Conservation (phyloP, 495 filamentous ascomycete genomes). For the Penicillium pancosmium region DNA sequence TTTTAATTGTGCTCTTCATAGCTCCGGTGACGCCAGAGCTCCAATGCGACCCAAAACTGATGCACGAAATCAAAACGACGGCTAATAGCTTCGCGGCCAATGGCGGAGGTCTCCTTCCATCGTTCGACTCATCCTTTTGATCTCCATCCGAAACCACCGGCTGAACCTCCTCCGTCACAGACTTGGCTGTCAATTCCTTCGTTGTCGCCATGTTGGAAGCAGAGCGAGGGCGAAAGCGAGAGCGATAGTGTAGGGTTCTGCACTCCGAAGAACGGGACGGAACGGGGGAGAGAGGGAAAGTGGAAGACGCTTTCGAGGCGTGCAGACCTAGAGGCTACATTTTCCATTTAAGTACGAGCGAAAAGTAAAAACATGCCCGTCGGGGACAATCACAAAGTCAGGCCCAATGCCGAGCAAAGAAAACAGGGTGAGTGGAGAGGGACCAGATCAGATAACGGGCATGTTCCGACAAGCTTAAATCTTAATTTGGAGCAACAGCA, state of each 20-base stretch:
- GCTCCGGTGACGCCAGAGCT: slow-evolving; percentile 45
- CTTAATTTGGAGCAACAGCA: background rate
- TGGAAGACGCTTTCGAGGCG: background rate
- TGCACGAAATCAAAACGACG: slow-evolving; percentile 42
- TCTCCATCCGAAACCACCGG: slow-evolving; percentile 2
- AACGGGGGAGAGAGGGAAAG: background rate
- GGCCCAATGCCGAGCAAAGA: background rate
- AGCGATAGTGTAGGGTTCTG: background rate
- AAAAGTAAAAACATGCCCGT: too few species aligned
- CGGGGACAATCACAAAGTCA: too few species aligned
- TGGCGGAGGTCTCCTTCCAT: slow-evolving; percentile 35
- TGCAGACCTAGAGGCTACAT: too few species aligned
- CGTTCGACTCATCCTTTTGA: slow-evolving; percentile 1
- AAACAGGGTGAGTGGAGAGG: slow-evolving; percentile 1
- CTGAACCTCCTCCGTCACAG: slow-evolving; percentile 14
- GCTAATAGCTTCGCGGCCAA: slow-evolving; percentile 37
- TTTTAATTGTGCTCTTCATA: slow-evolving; percentile 51
- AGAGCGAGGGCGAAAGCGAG: background rate
- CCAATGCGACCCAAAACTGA: slow-evolving; percentile 49
- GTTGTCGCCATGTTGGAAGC: slow-evolving; percentile 13
- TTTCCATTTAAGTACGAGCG: too few species aligned
- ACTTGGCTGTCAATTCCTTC: slow-evolving; percentile 15
- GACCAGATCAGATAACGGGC: slow-evolving; percentile 16
- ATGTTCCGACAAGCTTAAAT: slow-evolving; percentile 18
- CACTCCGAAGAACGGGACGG: background rate